Conservation (phyloP, 352 stramenopile genomes). For the Phytopythium delawarense region DNA sequence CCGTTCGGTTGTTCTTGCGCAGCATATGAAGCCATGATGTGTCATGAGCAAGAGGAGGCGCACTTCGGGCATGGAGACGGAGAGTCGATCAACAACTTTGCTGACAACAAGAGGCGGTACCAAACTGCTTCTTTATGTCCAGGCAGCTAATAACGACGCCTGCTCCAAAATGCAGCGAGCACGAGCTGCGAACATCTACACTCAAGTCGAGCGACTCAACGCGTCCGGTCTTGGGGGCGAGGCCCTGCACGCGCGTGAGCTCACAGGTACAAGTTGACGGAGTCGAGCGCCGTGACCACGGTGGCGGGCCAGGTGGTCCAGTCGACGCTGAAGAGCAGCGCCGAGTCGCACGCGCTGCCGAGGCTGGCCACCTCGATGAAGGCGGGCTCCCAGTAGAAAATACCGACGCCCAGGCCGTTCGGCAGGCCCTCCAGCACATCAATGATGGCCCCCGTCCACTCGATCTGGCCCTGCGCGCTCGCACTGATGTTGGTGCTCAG, state of each 20-base stretch:
- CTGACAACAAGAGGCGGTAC: too few species aligned
- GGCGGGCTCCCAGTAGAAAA: constrained; percentile 33
- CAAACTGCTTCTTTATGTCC: too few species aligned
- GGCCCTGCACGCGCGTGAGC: too few species aligned
- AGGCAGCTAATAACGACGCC: too few species aligned
- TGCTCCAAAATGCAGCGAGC: too few species aligned
- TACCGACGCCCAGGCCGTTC: constrained; percentile 16
- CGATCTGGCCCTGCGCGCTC: constrained; percentile 15
- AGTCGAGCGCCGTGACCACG: constrained; percentile 18
- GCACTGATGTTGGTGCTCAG: constrained; percentile 20
- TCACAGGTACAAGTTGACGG: constrained; percentile 17
- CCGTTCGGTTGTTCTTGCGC: too few species aligned
- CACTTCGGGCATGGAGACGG: too few species aligned
- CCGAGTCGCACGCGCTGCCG: constrained; percentile 24
- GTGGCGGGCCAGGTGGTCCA: constrained; percentile 21
- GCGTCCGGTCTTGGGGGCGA: neutral
- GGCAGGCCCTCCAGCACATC: constrained; percentile 20
- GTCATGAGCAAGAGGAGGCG: too few species aligned
- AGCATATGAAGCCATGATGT: too few species aligned
- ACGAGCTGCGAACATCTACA: neutral
- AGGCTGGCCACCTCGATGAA: constrained; percentile 22
- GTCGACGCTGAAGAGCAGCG: constrained; percentile 33
- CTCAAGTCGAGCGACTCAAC: neutral
- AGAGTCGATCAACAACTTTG: too few species aligned
- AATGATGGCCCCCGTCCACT: constrained; percentile 24